Base-by-base conservation (phyloP, 2,329 filamentous ascomycete genomes). In the Paraphaeosphaeria minitans region DNA sequence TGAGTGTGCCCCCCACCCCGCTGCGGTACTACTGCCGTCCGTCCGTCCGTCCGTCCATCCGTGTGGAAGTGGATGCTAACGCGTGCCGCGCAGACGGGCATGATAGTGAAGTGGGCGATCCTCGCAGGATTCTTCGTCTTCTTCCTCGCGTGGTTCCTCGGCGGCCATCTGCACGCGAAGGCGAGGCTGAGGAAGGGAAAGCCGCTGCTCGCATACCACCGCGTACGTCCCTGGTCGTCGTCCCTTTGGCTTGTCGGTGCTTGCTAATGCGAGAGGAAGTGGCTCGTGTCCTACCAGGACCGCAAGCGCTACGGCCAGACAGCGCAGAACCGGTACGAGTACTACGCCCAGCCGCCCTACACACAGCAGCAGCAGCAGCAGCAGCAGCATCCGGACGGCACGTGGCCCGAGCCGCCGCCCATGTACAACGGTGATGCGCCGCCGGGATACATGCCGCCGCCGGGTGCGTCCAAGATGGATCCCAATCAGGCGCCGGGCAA, bases 131-230 rank as follows among this genome's bases (percentile, higher is more conserved):
- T 94, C 64, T 80, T 91, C 66, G 58, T 83, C 56, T 56, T 87
- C 59, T 77, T 91, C 68, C 73, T 86, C 53, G 67, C 82, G 43
- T 92, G 87, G 81, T 80, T 93, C 68, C 65, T 91, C 55, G 81
- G 85, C 59, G 90, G 89, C 60, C 89, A 90, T 74, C 77, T 85
- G 48, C 91, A 94, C 76, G 91, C 90, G 47, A 85, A 85, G 73
- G 78, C 78, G 47, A 83, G 91, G 48, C 81, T 93, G 63, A 82
- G 80, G 60, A 88, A 87, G 73, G 90, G 90, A 1, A 79, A 87
- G 39, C 80, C 82, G 19, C 88, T 90, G 16, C 77, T 93, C 37
- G 77, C 76, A 61, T 94, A 94, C 71, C 90, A 95, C 76, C 81
- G 88, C 56, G 75, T 78, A 71, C 22, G 72, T 66, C 21, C 22